Conservation (phyloP, 495 filamentous ascomycete genomes). For the Lophium mytilinum region DNA sequence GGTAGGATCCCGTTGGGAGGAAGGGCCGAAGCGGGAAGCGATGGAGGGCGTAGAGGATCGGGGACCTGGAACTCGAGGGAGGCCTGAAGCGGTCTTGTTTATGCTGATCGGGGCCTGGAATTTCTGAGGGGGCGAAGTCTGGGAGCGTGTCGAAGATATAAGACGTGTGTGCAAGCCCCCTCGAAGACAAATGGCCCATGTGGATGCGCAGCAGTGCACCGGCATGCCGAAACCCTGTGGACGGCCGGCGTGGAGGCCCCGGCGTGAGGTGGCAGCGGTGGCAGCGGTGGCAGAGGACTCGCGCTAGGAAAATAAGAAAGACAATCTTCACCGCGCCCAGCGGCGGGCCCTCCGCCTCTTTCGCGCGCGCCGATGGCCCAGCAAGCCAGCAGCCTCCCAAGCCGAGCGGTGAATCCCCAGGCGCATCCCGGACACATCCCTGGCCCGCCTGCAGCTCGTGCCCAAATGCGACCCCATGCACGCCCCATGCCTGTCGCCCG, state of each 20-base stretch:
- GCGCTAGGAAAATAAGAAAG: slow-evolving; percentile 29
- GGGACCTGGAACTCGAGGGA: background rate
- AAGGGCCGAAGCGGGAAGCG: background rate
- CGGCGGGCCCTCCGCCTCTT: slow-evolving; percentile 21
- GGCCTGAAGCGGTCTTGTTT: slow-evolving; percentile 5
- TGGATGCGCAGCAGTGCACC: slow-evolving; percentile 18
- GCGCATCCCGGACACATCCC: background rate
- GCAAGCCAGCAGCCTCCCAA: slow-evolving; percentile 11
- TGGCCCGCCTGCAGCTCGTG: slow-evolving; percentile 9
- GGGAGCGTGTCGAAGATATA: slow-evolving; percentile 4
- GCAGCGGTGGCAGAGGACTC: slow-evolving; percentile 8
- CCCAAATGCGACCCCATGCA: background rate
- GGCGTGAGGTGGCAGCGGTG: slow-evolving; percentile 21
- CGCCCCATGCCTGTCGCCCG: slow-evolving; percentile 1
- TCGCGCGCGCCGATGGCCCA: slow-evolving; percentile 22
- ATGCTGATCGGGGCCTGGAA: slow-evolving; percentile 25
- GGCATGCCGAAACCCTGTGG: slow-evolving; percentile 17
- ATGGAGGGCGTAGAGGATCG: background rate
- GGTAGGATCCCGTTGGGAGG: background rate
- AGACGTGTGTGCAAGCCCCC: slow-evolving; percentile 16
- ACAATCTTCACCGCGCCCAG: slow-evolving; percentile 1
- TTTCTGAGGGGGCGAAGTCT: slow-evolving; percentile 23
- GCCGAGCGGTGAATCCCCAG: slow-evolving; percentile 18
- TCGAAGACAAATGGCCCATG: slow-evolving; percentile 11
- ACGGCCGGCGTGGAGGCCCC: slow-evolving; percentile 6